Conservation (phyloP, 768 basidiomycete species). For the Leccinellum rugosiceps region DNA sequence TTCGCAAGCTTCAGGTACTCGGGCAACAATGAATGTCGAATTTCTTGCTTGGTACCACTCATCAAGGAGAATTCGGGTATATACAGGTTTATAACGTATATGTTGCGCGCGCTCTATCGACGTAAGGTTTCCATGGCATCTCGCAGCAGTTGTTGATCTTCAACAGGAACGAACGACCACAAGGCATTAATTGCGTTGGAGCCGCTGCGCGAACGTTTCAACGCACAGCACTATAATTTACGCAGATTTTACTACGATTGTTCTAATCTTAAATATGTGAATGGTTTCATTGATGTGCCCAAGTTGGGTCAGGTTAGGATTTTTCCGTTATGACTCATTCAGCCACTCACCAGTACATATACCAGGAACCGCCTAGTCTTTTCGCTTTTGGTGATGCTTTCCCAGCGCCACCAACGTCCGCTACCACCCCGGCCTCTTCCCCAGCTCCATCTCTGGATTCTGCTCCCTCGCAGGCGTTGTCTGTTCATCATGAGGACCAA, state of each 20-base stretch:
- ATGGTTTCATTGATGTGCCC: constrained; percentile 96
- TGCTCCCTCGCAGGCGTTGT: too few relatives aligned
- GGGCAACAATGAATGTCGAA: constrained; percentile 91
- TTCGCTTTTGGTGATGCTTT: constrained; percentile 76
- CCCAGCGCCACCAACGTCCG: constrained; percentile 72
- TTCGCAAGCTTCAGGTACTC: constrained; percentile 93
- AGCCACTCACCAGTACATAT: background rate
- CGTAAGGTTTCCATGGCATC: constrained; percentile 45
- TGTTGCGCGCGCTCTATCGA: constrained; percentile 96
- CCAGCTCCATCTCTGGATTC: constrained; percentile 70
- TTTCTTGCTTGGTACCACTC: constrained; percentile 90
- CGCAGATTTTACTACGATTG: constrained; percentile 99
- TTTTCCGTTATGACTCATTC: background rate
- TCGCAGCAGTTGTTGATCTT: constrained; percentile 1
- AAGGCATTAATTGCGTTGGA: constrained; percentile 93
- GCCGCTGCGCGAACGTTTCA: constrained; percentile 83
- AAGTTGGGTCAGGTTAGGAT: constrained; percentile 77
- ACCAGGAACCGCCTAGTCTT: constrained; percentile 91
- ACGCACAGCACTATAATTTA: constrained; percentile 86
- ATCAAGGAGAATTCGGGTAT: constrained; percentile 99
- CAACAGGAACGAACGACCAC: constrained; percentile 77
- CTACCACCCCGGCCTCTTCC: constrained; percentile 56
- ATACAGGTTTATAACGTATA: constrained; percentile 97
- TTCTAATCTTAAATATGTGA: constrained; percentile 96
- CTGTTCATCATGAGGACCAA: too few relatives aligned